A percentile compares a stretch with the other conserved stretches of the same genome.
These are phyloP conservation scores for Stylonectria norvegica DNA, from an alignment of 2,329 filamentous ascomycete genomes.

Conservation along the genomic window DNA sequence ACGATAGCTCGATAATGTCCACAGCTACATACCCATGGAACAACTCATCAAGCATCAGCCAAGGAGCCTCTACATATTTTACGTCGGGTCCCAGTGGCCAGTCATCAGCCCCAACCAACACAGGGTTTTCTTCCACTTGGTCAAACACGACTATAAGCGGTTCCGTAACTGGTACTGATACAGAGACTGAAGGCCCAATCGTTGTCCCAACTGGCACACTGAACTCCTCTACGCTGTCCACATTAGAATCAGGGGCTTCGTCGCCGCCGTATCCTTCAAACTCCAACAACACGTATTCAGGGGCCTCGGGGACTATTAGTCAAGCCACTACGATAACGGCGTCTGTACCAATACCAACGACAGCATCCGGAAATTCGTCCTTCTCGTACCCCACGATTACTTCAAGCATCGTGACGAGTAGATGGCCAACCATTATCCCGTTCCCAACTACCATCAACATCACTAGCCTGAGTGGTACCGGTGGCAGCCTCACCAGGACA, in stretches of 20 bases:
- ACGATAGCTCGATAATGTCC: conserved; percentile 6
- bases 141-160: background rate
- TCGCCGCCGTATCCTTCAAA: background rate
- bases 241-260: background rate
- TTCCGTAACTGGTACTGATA: background rate
- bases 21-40: conserved; percentile 3
- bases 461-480: background rate
- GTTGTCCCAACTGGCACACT: background rate
- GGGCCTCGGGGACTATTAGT: too few relatives aligned
- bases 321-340: too few relatives aligned
- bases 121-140: background rate
- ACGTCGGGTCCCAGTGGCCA: background rate
- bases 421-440: background rate
- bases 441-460: conserved; percentile 2
- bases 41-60: conserved; percentile 6
- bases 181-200: background rate
- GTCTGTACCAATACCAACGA: conserved; percentile 1
- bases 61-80: conserved; percentile 1
- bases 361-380: conserved; percentile 5
- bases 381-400: background rate
- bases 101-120: background rate
- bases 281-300: conserved; percentile 7
- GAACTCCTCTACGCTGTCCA: background rate
- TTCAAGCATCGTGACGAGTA: background rate
- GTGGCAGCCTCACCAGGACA: background rate